A percentile compares a stretch with the other conserved stretches of the same genome.
Evolutionary conservation across 306 rosid genomes (phyloP).

Genomic region (Arachis stenosperma): DNA sequence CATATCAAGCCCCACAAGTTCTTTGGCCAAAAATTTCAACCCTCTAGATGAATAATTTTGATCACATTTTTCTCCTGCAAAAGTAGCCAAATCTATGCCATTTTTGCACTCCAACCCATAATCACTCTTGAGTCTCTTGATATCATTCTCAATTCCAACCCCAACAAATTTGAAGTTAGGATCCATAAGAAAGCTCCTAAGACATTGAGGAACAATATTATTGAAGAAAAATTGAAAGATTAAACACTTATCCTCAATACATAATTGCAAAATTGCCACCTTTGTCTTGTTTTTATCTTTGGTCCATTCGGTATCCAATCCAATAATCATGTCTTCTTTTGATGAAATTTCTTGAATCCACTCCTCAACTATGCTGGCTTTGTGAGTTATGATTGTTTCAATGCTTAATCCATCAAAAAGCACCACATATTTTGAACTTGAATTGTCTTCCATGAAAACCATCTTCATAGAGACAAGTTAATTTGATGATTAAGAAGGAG

Average conservation of each 20-base stretch:
- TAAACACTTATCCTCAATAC: conserved; percentile 36
- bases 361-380: conserved; percentile 16
- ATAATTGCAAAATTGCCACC: conserved; percentile 32
- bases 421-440: conserved; percentile 22
- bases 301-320: conserved; percentile 44
- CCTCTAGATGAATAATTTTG: neutral
- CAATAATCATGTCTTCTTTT: conserved; percentile 1
- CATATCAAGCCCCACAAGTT: conserved; percentile 31
- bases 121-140: neutral
- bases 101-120: conserved; percentile 18
- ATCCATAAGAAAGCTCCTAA: neutral
- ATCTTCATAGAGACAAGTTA: too few species aligned
- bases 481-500: too few species aligned
- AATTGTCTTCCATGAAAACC: too few species aligned
- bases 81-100: conserved; percentile 4
- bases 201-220: neutral
- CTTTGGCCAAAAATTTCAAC: conserved; percentile 39
- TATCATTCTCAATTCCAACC: conserved; percentile 24
- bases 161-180: conserved; percentile 32
- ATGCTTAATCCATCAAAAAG: conserved; percentile 5
- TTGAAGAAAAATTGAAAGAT: conserved; percentile 20
- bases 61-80: conserved; percentile 31
- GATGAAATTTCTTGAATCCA: conserved; percentile 31
- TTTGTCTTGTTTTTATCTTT: neutral
- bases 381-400: conserved; percentile 35